Evolutionary conservation across 305 asterid genomes (phyloP).

Genomic region (Rubia tinctorum): DNA sequence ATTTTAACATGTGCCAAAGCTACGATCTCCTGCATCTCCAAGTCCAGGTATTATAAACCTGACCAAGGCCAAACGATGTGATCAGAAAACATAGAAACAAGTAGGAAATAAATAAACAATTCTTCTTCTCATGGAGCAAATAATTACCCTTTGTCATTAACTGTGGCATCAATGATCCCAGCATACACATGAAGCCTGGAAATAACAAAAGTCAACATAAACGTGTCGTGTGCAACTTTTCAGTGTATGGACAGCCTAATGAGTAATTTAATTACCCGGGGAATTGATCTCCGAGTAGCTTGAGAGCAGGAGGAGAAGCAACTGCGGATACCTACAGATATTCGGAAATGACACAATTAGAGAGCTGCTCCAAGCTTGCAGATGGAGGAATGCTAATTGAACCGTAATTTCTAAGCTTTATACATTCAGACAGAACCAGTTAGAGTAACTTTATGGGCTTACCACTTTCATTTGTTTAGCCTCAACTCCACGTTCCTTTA

Average conservation of each 20-base stretch:
- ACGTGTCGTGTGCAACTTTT: background rate
- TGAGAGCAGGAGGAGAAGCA: constrained; percentile 97
- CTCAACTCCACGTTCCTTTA: constrained; percentile 77
- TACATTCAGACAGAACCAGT: background rate
- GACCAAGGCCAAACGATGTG: constrained; percentile 26
- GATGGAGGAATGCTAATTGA: constrained; percentile 4
- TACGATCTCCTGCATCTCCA: constrained; percentile 98
- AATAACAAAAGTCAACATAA: constrained; percentile 14
- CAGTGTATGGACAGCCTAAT: background rate
- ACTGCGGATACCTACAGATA: constrained; percentile 72
- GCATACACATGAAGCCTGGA: constrained; percentile 90
- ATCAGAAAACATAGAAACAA: constrained; percentile 8
- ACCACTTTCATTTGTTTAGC: constrained; percentile 89
- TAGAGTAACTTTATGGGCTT: constrained; percentile 21
- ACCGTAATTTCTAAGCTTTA: background rate
- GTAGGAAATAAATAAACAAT: background rate
- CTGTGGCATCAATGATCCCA: constrained; percentile 78
- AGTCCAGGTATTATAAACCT: constrained; percentile 95
- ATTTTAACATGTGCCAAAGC: constrained; percentile 72
- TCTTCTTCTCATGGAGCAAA: background rate
- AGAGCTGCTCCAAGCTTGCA: background rate
- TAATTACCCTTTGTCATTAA: constrained; percentile 81
- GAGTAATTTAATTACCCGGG: constrained; percentile 60
- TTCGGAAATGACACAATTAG: background rate
- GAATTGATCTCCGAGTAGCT: constrained; percentile 73